Evolutionary conservation across 169 alveolate species (phyloP), one percentile per base, ranked within the genome.

Genomic region (Eimeria tenella): DNA sequence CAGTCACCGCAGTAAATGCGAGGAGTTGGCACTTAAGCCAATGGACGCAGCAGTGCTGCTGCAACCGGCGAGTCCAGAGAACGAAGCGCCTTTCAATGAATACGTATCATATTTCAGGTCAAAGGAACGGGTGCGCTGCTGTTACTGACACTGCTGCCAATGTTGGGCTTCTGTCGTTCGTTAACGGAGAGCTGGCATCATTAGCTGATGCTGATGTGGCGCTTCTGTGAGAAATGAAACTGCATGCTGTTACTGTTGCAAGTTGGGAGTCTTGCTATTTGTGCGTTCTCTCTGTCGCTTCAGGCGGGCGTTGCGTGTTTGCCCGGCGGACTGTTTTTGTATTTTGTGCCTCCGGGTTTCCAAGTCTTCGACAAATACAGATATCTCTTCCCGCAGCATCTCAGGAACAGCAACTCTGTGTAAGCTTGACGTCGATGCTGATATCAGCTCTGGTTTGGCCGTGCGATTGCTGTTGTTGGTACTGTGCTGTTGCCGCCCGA

Each of bases 1-100:
- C 62, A 87, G 93, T 73, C 93, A 87, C 75, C 93, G 93, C 71
- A 87, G 93, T 86, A 71, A 71, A 71, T 87, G 93, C 58, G 93
- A 87, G 53, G 93, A 87, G 49, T 58, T 87, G 63, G 93, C 93
- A 50, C 73, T 74, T 17, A 87, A 87, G 68, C 79, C 93, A 23
- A 71, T 87, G 83, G 84, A 87, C 25, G 93, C 93, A 71, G 93
- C 81, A 2, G 93, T 87, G 73, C 23, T 65, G 52, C 73, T 87
- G 75, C 73, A 87, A 56, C 84, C 93, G 17, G 93, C 93, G n/a
- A 23, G 60, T 5, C 86, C 93, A 17, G 93, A 87, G 58, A 71
- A 87, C 84, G 84, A 87, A 50, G 86, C 86, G 15, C 21, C 93
- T 42, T 73, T 87, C 74, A 60, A 87, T 49, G 93, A 87, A 55